Base-by-base conservation (phyloP, 371 early-diverging fungal species). In the Mucor irregularis region DNA sequence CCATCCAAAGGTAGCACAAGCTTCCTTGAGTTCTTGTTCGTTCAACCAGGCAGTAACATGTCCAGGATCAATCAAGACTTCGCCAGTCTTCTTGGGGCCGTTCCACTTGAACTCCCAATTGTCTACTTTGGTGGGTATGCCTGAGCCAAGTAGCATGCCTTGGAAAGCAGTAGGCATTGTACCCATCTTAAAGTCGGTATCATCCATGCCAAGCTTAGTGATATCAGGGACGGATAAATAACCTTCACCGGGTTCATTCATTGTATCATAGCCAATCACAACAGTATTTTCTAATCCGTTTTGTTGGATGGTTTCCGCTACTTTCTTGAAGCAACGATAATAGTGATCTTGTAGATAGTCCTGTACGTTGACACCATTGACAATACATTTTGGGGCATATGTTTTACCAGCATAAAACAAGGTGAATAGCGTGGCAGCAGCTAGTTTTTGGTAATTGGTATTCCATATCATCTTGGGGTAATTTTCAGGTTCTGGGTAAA, bases 381-480 rank as follows among this genome's bases (percentile, higher is more conserved):
- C 76, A n/a, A 53, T 70, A 31, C 69, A 71, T 4, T 74, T 63
- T 6, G 93, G 92, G 2, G 90, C 90, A 75, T 88, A 91, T 0
- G 74, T 79, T 28, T 84, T 75, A 19, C 92, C 92, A 5, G 75
- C 94, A 68, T 87, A 92, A 53, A 91, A 91, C 17, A 91, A 64
- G 0, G 93, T 90, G 54, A 91, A 91, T 88, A 92, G 87, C 16
- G 93, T 91, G 9, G 89, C 81, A 0, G 87, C 80, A n/a, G 93
- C 92, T 13, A 92, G 68, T 46, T 90, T 91, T 53, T 76, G 73
- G 66, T 94, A 91, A 57, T 94, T 94, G 25, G 94, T 91, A 13
- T 90, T 81, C 94, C 94, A 94, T 28, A 90, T 87, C 94, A 93
- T 93, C 51, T 83, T 86, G 17, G 89, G 87, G 47, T 74, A 87